Percentiles rank a stretch among this genome's conserved stretches.
These are phyloP conservation scores for Arthroderma uncinatum DNA, from an alignment of 2,329 filamentous ascomycete genomes.

Conservation along the genomic window DNA sequence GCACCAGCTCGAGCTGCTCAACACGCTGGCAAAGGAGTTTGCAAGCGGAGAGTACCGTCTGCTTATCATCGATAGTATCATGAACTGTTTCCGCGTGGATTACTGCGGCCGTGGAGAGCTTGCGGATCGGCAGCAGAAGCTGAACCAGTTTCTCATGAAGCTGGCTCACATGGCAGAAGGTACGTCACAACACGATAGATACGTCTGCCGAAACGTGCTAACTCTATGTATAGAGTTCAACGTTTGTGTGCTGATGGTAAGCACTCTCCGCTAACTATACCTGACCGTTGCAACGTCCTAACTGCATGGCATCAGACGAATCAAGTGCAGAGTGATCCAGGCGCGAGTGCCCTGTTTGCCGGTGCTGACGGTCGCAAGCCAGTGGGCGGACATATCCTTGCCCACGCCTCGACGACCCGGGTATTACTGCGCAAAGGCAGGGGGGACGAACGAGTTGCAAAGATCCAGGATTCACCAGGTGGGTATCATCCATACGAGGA, in stretches of 20 bases:
- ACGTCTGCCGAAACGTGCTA: slow-evolving; percentile 10
- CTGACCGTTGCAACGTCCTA: too few relatives aligned
- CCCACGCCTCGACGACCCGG: slow-evolving; percentile 56
- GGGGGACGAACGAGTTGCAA: slow-evolving; percentile 59
- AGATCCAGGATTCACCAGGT: slow-evolving; percentile 58
- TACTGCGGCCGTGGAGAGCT: slow-evolving; percentile 57
- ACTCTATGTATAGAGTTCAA: slow-evolving; percentile 47
- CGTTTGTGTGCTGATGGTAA: slow-evolving; percentile 51
- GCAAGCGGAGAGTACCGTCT: slow-evolving; percentile 53
- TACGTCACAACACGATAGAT: slow-evolving; percentile 18
- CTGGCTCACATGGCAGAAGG: slow-evolving; percentile 55
- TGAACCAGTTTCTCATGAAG: slow-evolving; percentile 54
- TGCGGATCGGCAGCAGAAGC: slow-evolving; percentile 56
- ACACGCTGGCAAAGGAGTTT: slow-evolving; percentile 50
- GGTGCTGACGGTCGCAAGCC: slow-evolving; percentile 58
- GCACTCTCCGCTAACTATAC: slow-evolving; percentile 8
- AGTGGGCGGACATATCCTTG: slow-evolving; percentile 56
- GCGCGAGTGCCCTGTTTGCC: slow-evolving; percentile 56
- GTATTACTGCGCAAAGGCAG: slow-evolving; percentile 57
- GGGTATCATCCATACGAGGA: slow-evolving; percentile 14
- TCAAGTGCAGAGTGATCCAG: slow-evolving; percentile 60
- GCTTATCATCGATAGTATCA: slow-evolving; percentile 58
- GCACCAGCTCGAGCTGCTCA: slow-evolving; percentile 53
- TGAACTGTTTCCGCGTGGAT: slow-evolving; percentile 58
- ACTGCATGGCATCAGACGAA: slow-evolving; percentile 43